These are phyloP conservation scores for Arachnomyces sp. DNA, from an alignment of 2,329 filamentous ascomycete genomes.

Conservation along the genomic window DNA sequence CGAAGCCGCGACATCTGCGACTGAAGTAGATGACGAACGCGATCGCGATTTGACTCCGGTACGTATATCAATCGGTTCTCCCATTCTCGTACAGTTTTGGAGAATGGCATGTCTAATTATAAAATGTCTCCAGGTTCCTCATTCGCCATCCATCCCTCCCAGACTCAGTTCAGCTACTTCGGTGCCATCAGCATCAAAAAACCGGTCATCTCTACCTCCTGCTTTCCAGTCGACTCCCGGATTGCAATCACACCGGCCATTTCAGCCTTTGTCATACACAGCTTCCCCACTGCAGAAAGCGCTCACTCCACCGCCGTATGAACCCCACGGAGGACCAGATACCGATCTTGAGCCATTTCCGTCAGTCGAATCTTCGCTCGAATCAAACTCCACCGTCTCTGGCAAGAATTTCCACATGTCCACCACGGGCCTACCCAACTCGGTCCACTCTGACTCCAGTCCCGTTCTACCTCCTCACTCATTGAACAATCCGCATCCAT, in stretches of 20 bases:
- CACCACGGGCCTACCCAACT: slow-evolving; percentile 56
- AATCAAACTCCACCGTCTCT: slow-evolving; percentile 38
- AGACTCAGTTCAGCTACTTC: slow-evolving; percentile 33
- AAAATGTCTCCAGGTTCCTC: slow-evolving; percentile 24
- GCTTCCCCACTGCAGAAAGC: slow-evolving; percentile 87
- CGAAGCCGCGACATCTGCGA: slow-evolving; percentile 86
- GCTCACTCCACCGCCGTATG: slow-evolving; percentile 72
- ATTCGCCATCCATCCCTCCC: slow-evolving; percentile 33
- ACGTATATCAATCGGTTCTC: slow-evolving; percentile 38
- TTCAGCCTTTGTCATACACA: slow-evolving; percentile 54
- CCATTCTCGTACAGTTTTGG: slow-evolving; percentile 16
- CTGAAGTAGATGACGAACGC: slow-evolving; percentile 76
- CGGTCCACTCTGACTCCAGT: slow-evolving; percentile 59
- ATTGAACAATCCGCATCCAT: slow-evolving; percentile 29
- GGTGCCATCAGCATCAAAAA: slow-evolving; percentile 35
- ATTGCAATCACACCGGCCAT: slow-evolving; percentile 38
- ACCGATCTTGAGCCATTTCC: slow-evolving; percentile 73
- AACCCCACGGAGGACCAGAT: slow-evolving; percentile 38
- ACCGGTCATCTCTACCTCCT: slow-evolving; percentile 56
- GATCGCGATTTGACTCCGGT: slow-evolving; percentile 80
- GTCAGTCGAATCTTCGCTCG: slow-evolving; percentile 75
- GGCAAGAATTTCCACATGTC: slow-evolving; percentile 67
- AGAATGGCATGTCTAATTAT: neutral
- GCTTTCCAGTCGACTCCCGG: slow-evolving; percentile 44
- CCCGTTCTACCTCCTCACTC: slow-evolving; percentile 34